Evolutionary conservation across 2,329 filamentous ascomycete species (phyloP), one percentile per base, ranked within the genome.

Genomic region (Herpomyces periplanetae): DNA sequence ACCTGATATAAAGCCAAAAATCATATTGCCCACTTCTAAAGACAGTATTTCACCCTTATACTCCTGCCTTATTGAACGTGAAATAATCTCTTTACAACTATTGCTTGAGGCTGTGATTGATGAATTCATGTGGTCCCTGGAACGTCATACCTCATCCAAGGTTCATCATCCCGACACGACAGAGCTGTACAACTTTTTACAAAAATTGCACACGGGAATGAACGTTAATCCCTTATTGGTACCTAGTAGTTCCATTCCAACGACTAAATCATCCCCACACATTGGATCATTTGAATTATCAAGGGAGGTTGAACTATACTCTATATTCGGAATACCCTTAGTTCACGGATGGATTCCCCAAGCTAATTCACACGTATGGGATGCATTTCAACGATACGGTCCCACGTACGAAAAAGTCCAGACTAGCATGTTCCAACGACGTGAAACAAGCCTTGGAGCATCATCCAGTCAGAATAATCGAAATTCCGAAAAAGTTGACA

Each of bases 171-270:
- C 75, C 0, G 80, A 91, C 33, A 62, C 91, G 5, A 52, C 60
- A 13, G 73, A 87, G 23, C 45, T 96, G 1, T 85, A 87, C 34
- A 48, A 51, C 4, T 96, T 96, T 31, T 44, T 96, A 2, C 54
- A 80, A 22, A 65, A 68, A 17, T 43, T 96, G 2, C 69, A 88
- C 29, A 91, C 73, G 0, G 80, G 80, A 14, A 87, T 96, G 66
- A 96, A 91, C 30, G 75, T 91, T 22, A 96, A 96, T 27, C 80
- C 80, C 2, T 56, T 64, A 9, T 80, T 87, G 26, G 49, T 84
- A 4, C 49, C 66, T 2, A 47, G 43, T 0, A 33, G 39, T 4
- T 42, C 49, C 7, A 36, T 44, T 9, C 31, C 42, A 12, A 37
- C 30, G 21, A 43, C n/a, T n/a, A n/a, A n/a, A n/a, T n/a, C n/a